Base-by-base conservation (phyloP, 2,329 filamentous ascomycete genomes). In the Lachnellula hyalina region DNA sequence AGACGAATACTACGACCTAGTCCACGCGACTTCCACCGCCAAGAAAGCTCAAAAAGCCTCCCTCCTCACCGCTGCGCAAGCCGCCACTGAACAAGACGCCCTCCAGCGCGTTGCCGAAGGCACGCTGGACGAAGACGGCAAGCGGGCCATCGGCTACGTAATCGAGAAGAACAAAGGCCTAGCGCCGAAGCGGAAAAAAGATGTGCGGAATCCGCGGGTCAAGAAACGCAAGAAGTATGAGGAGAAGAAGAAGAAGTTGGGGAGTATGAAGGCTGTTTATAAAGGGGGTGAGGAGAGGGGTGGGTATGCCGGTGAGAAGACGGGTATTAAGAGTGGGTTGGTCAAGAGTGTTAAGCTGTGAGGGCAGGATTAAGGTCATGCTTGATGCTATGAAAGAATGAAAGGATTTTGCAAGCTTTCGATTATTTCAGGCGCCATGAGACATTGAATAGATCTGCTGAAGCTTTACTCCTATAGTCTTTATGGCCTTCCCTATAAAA, bases 131-230 rank as follows among this genome's bases (percentile, higher is more conserved):
- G 77, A 84, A 55, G 91, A 96, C 65, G 93, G 92, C 57, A 96
- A 96, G 76, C 80, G 95, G 57, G 90, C 90, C 72, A 96, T 99
- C 70, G 89, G 84, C 17, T 97, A 96, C 74, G 83, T 86, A 63
- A 99, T 99, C 68, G 84, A 92, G 75, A 96, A 97, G 83, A 99
- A 99, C 75, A 96, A 96, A 81, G 94, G 94, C 34, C 76, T 99
- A 60, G 86, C 90, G 56, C 90, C 92, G 47, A 87, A 88, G 73
- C 81, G 93, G 61, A 95, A 88, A 80, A 97, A 99, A 84, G 92
- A 96, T 65, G 87, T 91, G 55, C 80, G 93, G 60, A 99, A 99
- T 75, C 92, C 94, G 36, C 81, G 94, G 71, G 93, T 97, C 62
- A 99, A 97, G 87, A 97, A 96, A 87, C 85, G 90, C 74, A 90